Base-by-base conservation (phyloP, 192 early-diverging fungal genomes). In the Entomortierella chlamydospora region DNA sequence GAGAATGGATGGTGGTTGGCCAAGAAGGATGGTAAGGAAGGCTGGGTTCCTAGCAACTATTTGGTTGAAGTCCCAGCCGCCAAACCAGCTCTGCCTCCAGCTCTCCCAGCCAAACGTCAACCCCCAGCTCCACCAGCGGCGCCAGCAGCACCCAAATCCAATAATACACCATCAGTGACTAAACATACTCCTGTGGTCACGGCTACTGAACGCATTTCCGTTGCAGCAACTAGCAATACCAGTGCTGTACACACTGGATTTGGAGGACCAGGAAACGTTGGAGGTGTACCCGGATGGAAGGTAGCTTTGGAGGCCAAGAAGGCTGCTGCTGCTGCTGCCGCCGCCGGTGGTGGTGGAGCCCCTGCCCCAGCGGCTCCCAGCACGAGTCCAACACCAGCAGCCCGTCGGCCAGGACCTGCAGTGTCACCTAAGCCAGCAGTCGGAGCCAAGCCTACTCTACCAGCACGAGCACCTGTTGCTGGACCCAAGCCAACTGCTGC, bases 1-100 rank as follows among this genome's bases (percentile, higher is more conserved):
- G 74, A 80, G 23, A 67, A 81, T 39, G 86, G 87, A 28, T 87
- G 88, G 86, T 89, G 86, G 86, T 55, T 86, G 42, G 86, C 86
- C 26, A 81, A 84, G 51, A 86, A 86, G 57, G 89, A 88, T 34
- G 84, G 83, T 22, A 81, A 63, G 41, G 89, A 93, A 82, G 91
- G 91, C 28, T 94, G 91, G 92, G 86, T 94, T 17, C 92, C 92
- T n/a, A 91, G 90, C 64, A 92, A 94, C 76, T 94, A 94, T 61
- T 64, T 93, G 28, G 91, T 92, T 50, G 89, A 89, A 41, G 88
- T 86, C 13, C 81, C 83, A 28, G 78, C 81, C 1, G 74, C 81
- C 41, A 80, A 76, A 17, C 66, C 80, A 26, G 55, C 82, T 9
- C 66, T 77, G 10, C 69, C 86, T 34, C 83, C 87, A 26, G 64